Evolutionary conservation across 2,329 filamentous ascomycete species (phyloP), one percentile per base, ranked within the genome.

Genomic region (Scedosporium dehoogii): DNA sequence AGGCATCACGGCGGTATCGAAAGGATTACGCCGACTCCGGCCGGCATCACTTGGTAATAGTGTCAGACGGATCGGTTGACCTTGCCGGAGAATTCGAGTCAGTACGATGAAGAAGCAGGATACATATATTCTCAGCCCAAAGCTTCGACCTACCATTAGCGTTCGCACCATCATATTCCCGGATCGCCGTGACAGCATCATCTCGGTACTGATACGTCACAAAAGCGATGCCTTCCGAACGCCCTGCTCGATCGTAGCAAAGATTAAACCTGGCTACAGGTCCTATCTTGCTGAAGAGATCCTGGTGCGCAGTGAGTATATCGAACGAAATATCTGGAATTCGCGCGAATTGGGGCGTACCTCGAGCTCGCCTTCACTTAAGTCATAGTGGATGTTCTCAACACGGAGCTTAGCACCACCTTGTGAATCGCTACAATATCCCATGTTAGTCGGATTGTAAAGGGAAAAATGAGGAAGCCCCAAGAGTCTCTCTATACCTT

Each of bases 351-450:
- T 12, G 33, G 44, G 18, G 16, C 42, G 38, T 76, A 96, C 91
- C 70, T 89, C 83, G 61, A 96, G 81, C 71, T 96, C 92, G 44
- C 88, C 86, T 73, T 93, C 86, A 12, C 89, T 92, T 65, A 97
- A 81, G 64, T 97, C 92, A 74, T 96, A 97, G 74, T 97, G 92
- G 63, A 97, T 78, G 72, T 96, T 96, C 65, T 96, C 91, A 65
- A 96, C 88, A 67, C 88, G 87, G 67, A 97, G 75, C 75, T 91
- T 93, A 56, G 86, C 80, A 68, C 33, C 33, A 38, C 87, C 86
- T 63, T 77, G 76, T 33, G 76, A 71, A 42, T 83, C 79, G 69
- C 84, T 84, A 14, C 21, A 12, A 38, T 18, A 16, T 12, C 9
- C 7, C 6, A 25, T 25, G 33, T 61, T 21, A 61, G 59, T 27